Evolutionary conservation across 139 green algal species (phyloP).

Genomic region (Diplosphaera chodatii): DNA sequence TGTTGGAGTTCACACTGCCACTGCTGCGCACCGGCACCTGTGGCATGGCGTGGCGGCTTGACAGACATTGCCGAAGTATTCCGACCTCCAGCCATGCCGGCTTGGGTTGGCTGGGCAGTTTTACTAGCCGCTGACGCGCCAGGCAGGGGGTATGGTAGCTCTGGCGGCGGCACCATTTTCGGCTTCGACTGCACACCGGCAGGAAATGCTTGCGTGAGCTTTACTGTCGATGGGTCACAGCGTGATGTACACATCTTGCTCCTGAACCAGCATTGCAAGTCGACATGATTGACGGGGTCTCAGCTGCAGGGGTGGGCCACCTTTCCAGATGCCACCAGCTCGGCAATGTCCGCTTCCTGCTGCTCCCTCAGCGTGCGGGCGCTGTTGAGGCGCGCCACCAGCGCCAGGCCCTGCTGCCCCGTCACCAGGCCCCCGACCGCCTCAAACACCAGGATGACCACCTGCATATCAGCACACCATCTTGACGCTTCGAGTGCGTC

Average conservation of each 20-base stretch:
- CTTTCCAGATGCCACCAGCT: background rate
- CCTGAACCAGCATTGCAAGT: no score
- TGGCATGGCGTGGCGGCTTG: no score
- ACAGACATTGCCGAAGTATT: background rate
- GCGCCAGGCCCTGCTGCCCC: background rate
- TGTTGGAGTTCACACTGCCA: no score
- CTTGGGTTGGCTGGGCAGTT: no score
- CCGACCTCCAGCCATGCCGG: no score
- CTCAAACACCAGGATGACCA: background rate
- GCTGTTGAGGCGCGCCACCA: background rate
- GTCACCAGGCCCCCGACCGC: background rate
- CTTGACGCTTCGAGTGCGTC: no score
- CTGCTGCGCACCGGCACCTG: no score
- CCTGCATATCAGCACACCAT: background rate
- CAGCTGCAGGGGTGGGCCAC: no score
- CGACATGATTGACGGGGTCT: no score
- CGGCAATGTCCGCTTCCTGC: background rate
- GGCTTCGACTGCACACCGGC: background rate
- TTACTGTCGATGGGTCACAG: no score
- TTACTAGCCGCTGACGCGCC: background rate
- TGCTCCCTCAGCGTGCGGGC: background rate
- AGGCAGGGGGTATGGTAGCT: background rate
- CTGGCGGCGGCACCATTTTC: background rate
- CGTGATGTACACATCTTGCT: no score
- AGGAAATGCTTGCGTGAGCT: no score